phyloP scores from a whole-genome alignment of 2,329 filamentous ascomycete genomes.

The Penicillium griseofulvum region DNA sequence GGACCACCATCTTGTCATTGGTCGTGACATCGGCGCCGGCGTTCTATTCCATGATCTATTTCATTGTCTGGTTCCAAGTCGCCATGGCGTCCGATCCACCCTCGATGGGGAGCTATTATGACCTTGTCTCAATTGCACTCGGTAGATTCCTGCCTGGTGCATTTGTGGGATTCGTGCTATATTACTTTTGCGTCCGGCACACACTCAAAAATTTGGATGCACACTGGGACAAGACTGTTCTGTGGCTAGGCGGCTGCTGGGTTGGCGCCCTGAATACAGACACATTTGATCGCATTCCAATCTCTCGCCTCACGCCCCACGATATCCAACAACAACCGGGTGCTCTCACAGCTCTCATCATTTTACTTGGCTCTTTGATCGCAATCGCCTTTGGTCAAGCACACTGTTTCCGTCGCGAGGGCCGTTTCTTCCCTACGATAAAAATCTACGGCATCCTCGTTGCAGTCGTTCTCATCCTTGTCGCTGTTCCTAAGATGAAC shows the following conservation, averaged over 20 bases:
- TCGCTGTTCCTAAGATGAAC: constrained; percentile 57
- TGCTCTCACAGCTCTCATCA: constrained; percentile 56
- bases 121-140: constrained; percentile 54
- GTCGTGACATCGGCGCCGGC: constrained; percentile 56
- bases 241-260: constrained; percentile 62
- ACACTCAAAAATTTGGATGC: constrained; percentile 53
- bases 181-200: constrained; percentile 53
- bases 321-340: constrained; percentile 61
- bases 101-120: constrained; percentile 52
- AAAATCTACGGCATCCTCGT: constrained; percentile 49
- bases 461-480: constrained; percentile 44
- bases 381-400: constrained; percentile 56
- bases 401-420: constrained; percentile 57
- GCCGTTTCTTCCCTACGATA: constrained; percentile 49
- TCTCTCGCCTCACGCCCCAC: constrained; percentile 61
- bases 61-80: constrained; percentile 59
- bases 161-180: constrained; percentile 58
- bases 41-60: constrained; percentile 56
- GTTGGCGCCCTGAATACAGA: constrained; percentile 61
- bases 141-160: constrained; percentile 59
- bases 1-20: constrained; percentile 55
- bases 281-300: constrained; percentile 62
- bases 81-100: constrained; percentile 61
- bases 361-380: constrained; percentile 51
- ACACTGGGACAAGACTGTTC: constrained; percentile 59